Base-by-base conservation (phyloP, 2,329 filamentous ascomycete genomes). In the Monosporascus sp. region DNA sequence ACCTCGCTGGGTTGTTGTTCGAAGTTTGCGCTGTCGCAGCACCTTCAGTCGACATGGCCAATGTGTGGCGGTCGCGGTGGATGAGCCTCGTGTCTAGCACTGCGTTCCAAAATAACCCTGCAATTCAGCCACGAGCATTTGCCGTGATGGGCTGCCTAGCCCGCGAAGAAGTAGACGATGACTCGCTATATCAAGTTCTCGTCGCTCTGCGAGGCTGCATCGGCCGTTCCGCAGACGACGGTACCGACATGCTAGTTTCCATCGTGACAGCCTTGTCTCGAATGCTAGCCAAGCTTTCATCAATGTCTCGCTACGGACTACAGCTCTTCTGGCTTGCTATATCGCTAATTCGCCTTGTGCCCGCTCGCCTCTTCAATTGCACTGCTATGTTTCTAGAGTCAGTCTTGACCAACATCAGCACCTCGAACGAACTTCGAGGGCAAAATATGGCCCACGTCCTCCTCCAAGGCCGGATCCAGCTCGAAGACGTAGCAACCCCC, bases 61-160 rank as follows among this genome's bases (percentile, higher is more conserved):
- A 88, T 61, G 79, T 82, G 17, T 88, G 85, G 85, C 80, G 85
- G 26, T 85, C 85, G 20, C 79, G 85, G 20, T 88, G 85, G 85
- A 88, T 88, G 85, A 87, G 84, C 61, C 72, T 88, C 22, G 84
- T 88, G 40, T 84, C 85, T 17, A 88, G 85, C 64, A 88, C 85
- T 9, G 85, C 85, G 0, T 88, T 88, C 65, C 85, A 88, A 64
- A 87, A 85, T 64, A 88, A 88, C 63, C 85, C 85, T 8, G 84
- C 85, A 2, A 85, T 88, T 52, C 85, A 88, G 59, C 84, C 85
- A 6, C 75, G 83, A 20, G 85, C 85, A 1, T 88, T 88, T 61
- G 80, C 84, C 2, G 85, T 88, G 41, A 87, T 88, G 85, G 85
- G 85, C 16, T 88, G 84, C 60, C 70, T 88, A 9, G 85, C 85